Percentiles rank a stretch among this genome's conserved stretches.
These are phyloP conservation scores for Cercospora sp. DNA, from an alignment of 2,329 filamentous ascomycete species.

Conservation along the genomic window DNA sequence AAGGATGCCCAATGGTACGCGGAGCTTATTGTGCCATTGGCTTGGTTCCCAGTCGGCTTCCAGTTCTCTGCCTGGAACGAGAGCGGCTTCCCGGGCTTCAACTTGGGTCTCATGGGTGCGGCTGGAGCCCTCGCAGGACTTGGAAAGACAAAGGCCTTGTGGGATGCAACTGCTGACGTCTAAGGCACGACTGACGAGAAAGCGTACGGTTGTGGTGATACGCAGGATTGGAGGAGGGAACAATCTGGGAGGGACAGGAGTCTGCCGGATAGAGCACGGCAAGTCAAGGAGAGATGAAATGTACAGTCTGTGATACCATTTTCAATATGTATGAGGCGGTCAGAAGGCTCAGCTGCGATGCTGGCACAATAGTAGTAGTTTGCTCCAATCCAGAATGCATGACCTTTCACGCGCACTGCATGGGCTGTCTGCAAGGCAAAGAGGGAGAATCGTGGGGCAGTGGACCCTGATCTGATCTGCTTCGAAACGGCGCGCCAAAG, in stretches of 20 bases:
- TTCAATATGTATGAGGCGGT: not conserved
- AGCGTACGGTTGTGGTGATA: not conserved
- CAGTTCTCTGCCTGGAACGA: constrained; percentile 42
- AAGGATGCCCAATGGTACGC: constrained; percentile 48
- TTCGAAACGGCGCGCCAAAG: not conserved
- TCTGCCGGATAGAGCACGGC: not conserved
- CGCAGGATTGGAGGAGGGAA: not conserved
- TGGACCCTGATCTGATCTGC: not conserved
- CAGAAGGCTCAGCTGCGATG: not conserved
- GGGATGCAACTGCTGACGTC: constrained; percentile 37
- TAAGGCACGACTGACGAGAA: constrained; percentile 4
- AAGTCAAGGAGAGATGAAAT: not conserved
- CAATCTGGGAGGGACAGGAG: not conserved
- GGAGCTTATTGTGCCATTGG: constrained; percentile 45
- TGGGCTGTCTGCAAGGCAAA: not conserved
- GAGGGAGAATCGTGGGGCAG: not conserved
- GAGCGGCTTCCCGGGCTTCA: constrained; percentile 47
- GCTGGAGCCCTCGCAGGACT: constrained; percentile 46
- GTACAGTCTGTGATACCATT: constrained; percentile 10
- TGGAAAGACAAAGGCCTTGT: constrained; percentile 37
- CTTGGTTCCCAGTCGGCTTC: constrained; percentile 48
- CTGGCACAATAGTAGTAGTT: not conserved
- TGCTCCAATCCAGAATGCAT: constrained; percentile 1
- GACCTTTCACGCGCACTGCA: not conserved
- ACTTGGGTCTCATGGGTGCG: constrained; percentile 47